Percentiles rank a stretch among this genome's conserved stretches.
Conservation (phyloP, 208 protist species). For the Trypanosomatidae sp. region DNA sequence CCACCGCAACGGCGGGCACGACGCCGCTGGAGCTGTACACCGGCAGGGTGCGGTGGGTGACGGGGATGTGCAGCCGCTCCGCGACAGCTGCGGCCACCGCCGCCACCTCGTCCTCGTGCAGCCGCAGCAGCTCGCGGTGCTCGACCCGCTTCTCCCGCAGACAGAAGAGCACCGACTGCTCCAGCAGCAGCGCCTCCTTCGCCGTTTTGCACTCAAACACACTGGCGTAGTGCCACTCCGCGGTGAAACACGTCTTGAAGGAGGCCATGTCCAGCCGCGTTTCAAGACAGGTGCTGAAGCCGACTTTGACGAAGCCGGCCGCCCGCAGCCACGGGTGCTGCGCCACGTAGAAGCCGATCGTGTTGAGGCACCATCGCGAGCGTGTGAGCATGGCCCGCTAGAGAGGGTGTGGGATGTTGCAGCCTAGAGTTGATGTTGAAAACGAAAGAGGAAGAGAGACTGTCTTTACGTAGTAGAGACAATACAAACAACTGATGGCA, state of each 20-base stretch:
- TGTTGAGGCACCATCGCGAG: constrained; percentile 10
- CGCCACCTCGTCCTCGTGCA: constrained; percentile 36
- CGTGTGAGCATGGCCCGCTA: no score
- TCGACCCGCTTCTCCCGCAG: constrained; percentile 62
- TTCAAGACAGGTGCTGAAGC: constrained; percentile 55
- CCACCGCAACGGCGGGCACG: no score
- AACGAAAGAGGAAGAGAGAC: no score
- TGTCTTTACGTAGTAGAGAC: no score
- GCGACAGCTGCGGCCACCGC: constrained; percentile 36
- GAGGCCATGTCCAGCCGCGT: constrained; percentile 67
- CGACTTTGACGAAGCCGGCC: constrained; percentile 69
- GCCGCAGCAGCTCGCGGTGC: constrained; percentile 55
- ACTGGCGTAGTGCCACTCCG: constrained; percentile 64
- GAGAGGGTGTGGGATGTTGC: no score
- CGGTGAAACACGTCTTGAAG: constrained; percentile 80
- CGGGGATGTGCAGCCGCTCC: constrained; percentile 35
- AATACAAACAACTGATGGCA: no score
- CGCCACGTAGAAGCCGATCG: constrained; percentile 70
- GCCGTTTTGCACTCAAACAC: constrained; percentile 75
- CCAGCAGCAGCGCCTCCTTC: no score
- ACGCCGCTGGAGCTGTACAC: no score
- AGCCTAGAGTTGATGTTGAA: no score
- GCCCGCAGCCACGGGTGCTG: constrained; percentile 63
- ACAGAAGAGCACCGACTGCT: constrained; percentile 72
- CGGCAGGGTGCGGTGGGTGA: constrained; percentile 15